Conservation (phyloP, 2,329 filamentous ascomycete genomes). For the Graphiopsis chlorocephala region DNA sequence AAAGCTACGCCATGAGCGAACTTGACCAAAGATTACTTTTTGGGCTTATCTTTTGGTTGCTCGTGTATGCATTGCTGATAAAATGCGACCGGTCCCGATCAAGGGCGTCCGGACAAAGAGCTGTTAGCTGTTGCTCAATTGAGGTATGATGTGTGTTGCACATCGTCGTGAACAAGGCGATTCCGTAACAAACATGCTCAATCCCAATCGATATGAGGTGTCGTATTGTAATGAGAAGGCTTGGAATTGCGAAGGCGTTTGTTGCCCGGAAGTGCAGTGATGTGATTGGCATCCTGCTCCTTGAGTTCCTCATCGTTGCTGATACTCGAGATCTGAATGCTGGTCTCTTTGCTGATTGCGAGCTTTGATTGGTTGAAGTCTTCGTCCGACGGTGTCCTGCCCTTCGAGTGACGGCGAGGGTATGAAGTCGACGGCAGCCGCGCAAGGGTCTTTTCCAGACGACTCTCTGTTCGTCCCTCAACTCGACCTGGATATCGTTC, state of each 20-base stretch:
- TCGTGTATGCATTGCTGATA: not conserved
- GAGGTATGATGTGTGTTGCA: not conserved
- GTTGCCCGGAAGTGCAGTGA: not conserved
- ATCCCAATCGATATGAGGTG: not conserved
- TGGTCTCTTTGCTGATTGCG: conserved; percentile 11
- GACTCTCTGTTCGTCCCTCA: not conserved
- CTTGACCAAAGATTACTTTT: not conserved
- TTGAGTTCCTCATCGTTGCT: not conserved
- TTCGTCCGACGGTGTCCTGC: not conserved
- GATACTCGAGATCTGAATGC: not conserved
- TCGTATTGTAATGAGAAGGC: not conserved
- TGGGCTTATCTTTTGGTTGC: not conserved
- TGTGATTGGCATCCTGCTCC: not conserved
- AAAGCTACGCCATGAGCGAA: not conserved
- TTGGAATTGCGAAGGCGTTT: not conserved
- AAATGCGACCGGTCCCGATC: not conserved
- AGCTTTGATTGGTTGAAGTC: not conserved
- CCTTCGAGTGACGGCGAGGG: not conserved
- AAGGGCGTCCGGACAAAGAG: not conserved
- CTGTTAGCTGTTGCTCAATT: not conserved
- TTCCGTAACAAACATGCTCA: not conserved
- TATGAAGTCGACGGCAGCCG: not conserved
- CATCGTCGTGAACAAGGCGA: not conserved
- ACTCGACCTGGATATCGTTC: not conserved
- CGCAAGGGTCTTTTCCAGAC: not conserved